Percentiles rank a stretch among this genome's conserved stretches.
Evolutionary conservation across 1,139 yeast species (phyloP).

Genomic region (Yamadazyma songkhlaensis): DNA sequence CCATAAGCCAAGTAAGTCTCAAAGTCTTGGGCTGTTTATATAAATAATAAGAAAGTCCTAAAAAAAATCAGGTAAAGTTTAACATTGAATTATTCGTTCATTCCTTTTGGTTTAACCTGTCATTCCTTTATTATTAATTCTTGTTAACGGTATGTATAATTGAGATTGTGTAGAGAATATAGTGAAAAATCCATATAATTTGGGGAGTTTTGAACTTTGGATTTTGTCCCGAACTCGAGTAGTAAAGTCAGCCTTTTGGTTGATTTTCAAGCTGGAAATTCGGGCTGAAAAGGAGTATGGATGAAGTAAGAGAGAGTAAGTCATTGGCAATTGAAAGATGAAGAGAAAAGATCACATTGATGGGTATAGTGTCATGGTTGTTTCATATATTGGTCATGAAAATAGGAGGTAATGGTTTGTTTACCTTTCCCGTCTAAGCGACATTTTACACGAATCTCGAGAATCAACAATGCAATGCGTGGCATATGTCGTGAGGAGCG

Average conservation of each 20-base stretch:
- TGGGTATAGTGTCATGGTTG: too few species aligned
- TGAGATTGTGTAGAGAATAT: background rate
- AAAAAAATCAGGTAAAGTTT: background rate
- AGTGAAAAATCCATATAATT: background rate
- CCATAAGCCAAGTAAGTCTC: background rate
- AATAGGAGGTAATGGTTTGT: constrained; percentile 1
- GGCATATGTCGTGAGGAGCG: background rate
- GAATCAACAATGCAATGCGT: background rate
- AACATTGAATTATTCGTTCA: background rate
- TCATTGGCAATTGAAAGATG: too few species aligned
- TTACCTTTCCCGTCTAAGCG: constrained; percentile 1
- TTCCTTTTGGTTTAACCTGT: constrained; percentile 18
- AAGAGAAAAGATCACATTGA: too few species aligned
- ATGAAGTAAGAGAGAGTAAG: too few species aligned
- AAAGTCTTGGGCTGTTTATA: constrained; percentile 1
- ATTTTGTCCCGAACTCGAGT: too few species aligned
- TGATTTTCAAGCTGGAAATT: too few species aligned
- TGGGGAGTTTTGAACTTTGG: too few species aligned
- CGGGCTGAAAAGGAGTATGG: too few species aligned
- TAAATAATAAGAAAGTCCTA: background rate
- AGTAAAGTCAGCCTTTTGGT: too few species aligned
- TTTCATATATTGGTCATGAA: too few species aligned
- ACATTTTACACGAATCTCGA: constrained; percentile 1
- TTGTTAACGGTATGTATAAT: constrained; percentile 1
- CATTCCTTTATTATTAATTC: constrained; percentile 15